Conservation (phyloP, 306 rosid genomes). For the Cercis canadensis region DNA sequence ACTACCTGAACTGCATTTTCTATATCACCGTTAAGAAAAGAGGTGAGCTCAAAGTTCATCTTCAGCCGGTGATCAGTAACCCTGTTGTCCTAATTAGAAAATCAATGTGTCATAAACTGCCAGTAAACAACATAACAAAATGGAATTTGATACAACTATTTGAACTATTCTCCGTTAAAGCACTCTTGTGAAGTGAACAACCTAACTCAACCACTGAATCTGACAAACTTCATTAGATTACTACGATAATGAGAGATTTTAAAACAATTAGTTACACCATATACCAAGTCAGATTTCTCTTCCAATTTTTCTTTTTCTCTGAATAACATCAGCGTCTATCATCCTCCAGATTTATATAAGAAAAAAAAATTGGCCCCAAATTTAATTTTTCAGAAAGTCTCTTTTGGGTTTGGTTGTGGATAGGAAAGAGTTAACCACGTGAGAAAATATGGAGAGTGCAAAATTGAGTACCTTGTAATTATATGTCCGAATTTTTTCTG, state of each 20-base stretch:
- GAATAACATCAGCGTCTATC: constrained; percentile 17
- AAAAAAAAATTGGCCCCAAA: constrained; percentile 7
- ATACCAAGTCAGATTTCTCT: constrained; percentile 15
- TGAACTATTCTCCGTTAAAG: constrained; percentile 12
- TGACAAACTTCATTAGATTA: constrained; percentile 16
- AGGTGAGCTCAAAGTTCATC: constrained; percentile 86
- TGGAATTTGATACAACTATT: constrained; percentile 8
- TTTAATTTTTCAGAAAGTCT: constrained; percentile 23
- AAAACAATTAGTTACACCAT: neutral
- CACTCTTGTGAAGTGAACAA: constrained; percentile 13
- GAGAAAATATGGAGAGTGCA: constrained; percentile 13
- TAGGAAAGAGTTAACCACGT: constrained; percentile 12
- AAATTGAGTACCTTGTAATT: constrained; percentile 78
- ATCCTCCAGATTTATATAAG: neutral
- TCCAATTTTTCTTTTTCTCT: constrained; percentile 8
- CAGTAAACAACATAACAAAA: constrained; percentile 30
- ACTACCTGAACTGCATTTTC: constrained; percentile 91
- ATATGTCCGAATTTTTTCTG: constrained; percentile 94
- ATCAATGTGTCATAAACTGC: constrained; percentile 20
- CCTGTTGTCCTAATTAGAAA: constrained; percentile 73
- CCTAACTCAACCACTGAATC: constrained; percentile 25
- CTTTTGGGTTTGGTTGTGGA: constrained; percentile 19
- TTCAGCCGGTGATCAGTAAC: constrained; percentile 95
- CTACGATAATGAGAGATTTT: constrained; percentile 3
- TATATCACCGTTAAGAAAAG: constrained; percentile 82